These are phyloP conservation scores for Quercus mongolica DNA, from an alignment of 306 rosid species.

Conservation along the genomic window DNA sequence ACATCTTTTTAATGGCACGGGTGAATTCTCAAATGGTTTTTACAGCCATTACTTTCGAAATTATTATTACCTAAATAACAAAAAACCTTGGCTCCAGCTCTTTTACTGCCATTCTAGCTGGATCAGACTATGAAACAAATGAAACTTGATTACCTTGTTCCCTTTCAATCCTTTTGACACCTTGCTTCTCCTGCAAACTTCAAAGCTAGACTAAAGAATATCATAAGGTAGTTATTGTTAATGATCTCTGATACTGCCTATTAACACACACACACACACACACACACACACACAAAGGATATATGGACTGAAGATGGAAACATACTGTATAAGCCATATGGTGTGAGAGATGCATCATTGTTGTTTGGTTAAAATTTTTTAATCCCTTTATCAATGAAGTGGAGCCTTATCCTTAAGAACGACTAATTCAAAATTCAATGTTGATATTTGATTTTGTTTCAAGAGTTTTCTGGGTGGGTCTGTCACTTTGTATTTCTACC, in stretches of 20 bases:
- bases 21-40: neutral
- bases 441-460: neutral
- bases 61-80: neutral
- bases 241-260: neutral
- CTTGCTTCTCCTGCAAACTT: neutral
- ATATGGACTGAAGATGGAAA: neutral
- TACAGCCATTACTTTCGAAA: neutral
- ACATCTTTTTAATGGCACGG: neutral
- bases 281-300: too few species aligned
- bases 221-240: neutral
- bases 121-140: neutral
- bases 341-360: neutral
- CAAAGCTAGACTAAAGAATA: neutral
- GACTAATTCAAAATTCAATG: neutral
- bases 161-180: neutral
- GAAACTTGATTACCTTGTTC: neutral
- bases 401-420: neutral
- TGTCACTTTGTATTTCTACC: neutral
- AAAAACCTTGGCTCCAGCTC: neutral
- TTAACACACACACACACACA: too few species aligned
- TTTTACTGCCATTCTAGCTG: neutral
- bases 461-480: neutral
- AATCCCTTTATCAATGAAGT: neutral
- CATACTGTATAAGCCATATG: neutral
- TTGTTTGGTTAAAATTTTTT: neutral